Conservation (phyloP, 176 grass and related monocot species). For the Triticum monococcum region DNA sequence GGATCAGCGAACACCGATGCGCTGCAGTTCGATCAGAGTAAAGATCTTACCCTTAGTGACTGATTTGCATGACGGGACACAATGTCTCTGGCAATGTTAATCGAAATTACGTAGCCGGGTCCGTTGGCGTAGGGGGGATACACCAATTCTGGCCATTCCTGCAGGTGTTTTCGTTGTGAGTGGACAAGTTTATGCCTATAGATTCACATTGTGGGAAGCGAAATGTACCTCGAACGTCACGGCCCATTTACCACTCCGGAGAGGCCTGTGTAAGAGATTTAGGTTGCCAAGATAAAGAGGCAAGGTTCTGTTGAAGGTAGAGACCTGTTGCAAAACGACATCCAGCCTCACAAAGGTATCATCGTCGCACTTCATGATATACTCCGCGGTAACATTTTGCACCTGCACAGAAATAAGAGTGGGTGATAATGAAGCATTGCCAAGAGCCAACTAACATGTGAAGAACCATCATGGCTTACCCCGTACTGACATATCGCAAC, state of each 20-base stretch:
- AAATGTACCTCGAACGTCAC: conserved; percentile 67
- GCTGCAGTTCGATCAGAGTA: background rate
- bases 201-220: background rate
- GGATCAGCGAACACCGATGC: background rate
- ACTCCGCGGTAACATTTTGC: conserved; percentile 58
- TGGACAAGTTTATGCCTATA: background rate
- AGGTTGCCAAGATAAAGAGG: conserved; percentile 88
- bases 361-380: conserved; percentile 95
- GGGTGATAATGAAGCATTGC: background rate
- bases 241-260: conserved; percentile 87
- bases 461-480: conserved; percentile 40
- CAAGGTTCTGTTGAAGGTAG: conserved; percentile 45
- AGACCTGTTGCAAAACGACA: conserved; percentile 66
- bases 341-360: conserved; percentile 87
- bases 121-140: conserved; percentile 93
- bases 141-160: conserved; percentile 96
- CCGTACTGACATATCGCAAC: conserved; percentile 90
- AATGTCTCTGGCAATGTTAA: conserved; percentile 57
- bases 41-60: conserved; percentile 45
- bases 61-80: conserved; percentile 53
- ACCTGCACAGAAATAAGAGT: conserved; percentile 41
- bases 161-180: background rate
- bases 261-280: conserved; percentile 83
- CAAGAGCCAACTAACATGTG: background rate
- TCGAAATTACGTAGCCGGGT: conserved; percentile 80